Evolutionary conservation across 768 basidiomycete species (phyloP), one percentile per base, ranked within the genome.

Genomic region (Cyclocybe aegerita): DNA sequence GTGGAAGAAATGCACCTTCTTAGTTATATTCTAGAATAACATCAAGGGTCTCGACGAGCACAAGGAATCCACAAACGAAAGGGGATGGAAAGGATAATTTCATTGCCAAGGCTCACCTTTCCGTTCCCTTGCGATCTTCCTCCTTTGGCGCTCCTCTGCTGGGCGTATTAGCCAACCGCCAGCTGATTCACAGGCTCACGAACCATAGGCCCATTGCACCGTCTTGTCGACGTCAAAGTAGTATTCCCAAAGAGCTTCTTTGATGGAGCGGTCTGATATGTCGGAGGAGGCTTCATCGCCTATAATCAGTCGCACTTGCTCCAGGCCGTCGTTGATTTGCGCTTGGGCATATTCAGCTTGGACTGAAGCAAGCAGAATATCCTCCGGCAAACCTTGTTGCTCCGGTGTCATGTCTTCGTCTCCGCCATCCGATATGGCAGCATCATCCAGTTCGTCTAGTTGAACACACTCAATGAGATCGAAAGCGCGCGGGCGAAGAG

Each of bases 181-280:
- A 15, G 31, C 14, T 7, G 40, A 16, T 34, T n/a, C 16, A 9
- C 37, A 44, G 33, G 36, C 29, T 44, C 31, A 73, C 86, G 56
- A 53, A 93, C 93, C 86, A 34, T 88, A 57, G 23, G 91, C 73
- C 81, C 84, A 91, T 31, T 81, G 71, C 8, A 96, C 69, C 12
- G 89, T 83, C 65, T 85, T 78, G 32, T 92, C 83, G 11, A 88
- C 77, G 61, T 96, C 85, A 59, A 96, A 98, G 66, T 89, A 90
- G 60, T 73, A 82, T 60, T 98, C 84, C 88, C 93, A 98, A 40
- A 98, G 73, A 0, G 80, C 75, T 54, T 92, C 88, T 61, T 79
- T 81, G 63, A 99, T 88, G 44, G 83, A 76, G 32, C 73, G 67
- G 65, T 96, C 90, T 38, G 87, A 76, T 39, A 96, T 69, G 6